Conservation (phyloP, 306 rosid species). For the Castanea sativa region DNA sequence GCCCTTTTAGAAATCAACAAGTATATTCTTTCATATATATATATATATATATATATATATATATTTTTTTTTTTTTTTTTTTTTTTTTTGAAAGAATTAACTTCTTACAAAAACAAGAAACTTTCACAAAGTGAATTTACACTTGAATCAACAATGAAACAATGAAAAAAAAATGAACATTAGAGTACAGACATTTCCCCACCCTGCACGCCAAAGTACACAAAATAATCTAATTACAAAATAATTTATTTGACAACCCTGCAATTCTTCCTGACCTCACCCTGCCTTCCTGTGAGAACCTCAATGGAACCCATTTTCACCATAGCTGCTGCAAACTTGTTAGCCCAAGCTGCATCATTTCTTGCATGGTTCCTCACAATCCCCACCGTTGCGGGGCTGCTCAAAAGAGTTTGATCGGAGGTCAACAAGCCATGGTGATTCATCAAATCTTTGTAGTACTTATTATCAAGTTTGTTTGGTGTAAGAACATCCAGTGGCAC, state of each 20-base stretch:
- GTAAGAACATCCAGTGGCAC: slow-evolving; percentile 2
- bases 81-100: neutral
- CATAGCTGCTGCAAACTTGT: slow-evolving; percentile 17
- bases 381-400: neutral
- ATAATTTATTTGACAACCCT: neutral
- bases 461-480: slow-evolving; percentile 8
- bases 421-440: neutral
- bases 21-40: neutral
- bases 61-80: too few relatives aligned
- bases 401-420: slow-evolving; percentile 12
- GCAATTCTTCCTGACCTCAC: slow-evolving; percentile 9
- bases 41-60: too few relatives aligned
- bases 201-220: neutral
- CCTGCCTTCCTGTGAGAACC: neutral
- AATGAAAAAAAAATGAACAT: neutral
- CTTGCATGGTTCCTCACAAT: slow-evolving; percentile 1
- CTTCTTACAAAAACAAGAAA: neutral
- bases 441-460: slow-evolving; percentile 5
- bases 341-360: neutral
- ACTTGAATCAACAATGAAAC: neutral
- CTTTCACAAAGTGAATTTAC: neutral
- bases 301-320: slow-evolving; percentile 16
- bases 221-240: neutral
- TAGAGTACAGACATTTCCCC: neutral
- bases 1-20: neutral